Percentiles rank a stretch among this genome's conserved stretches.
Conservation (phyloP, 1,139 yeast species). For the Hyphopichia wangnamkhiaoensis region DNA sequence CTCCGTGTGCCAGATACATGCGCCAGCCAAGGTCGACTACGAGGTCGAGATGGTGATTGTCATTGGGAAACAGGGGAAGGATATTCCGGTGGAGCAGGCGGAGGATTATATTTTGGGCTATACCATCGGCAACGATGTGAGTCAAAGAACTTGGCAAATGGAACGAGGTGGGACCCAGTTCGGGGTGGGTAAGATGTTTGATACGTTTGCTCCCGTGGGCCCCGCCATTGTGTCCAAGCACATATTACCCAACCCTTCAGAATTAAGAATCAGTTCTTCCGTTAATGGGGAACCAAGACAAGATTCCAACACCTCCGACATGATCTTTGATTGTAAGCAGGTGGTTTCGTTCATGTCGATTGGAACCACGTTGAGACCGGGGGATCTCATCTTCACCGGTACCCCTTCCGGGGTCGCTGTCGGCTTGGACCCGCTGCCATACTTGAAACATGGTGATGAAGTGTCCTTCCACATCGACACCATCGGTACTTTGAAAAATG, state of each 20-base stretch:
- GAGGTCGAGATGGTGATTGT: constrained; percentile 57
- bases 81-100: constrained; percentile 45
- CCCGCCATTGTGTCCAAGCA: constrained; percentile 47
- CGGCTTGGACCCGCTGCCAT: constrained; percentile 41
- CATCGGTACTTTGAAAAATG: constrained; percentile 46
- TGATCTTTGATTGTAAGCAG: constrained; percentile 47
- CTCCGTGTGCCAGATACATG: constrained; percentile 20
- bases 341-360: constrained; percentile 50
- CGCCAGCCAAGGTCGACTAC: constrained; percentile 49
- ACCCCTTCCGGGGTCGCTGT: constrained; percentile 57
- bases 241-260: constrained; percentile 28
- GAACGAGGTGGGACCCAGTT: constrained; percentile 11
- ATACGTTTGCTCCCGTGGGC: constrained; percentile 56
- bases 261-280: constrained; percentile 24
- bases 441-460: constrained; percentile 48
- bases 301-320: constrained; percentile 44
- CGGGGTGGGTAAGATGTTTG: constrained; percentile 27
- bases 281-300: constrained; percentile 49
- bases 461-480: constrained; percentile 42
- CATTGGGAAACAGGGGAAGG: constrained; percentile 49
- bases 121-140: constrained; percentile 55
- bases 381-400: constrained; percentile 53
- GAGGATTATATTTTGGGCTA: constrained; percentile 51
- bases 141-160: constrained; percentile 55
- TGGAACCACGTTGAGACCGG: constrained; percentile 51